Evolutionary conservation across 129 eudicot genomes (phyloP).

Genomic region (Saposhnikovia divaricata): DNA sequence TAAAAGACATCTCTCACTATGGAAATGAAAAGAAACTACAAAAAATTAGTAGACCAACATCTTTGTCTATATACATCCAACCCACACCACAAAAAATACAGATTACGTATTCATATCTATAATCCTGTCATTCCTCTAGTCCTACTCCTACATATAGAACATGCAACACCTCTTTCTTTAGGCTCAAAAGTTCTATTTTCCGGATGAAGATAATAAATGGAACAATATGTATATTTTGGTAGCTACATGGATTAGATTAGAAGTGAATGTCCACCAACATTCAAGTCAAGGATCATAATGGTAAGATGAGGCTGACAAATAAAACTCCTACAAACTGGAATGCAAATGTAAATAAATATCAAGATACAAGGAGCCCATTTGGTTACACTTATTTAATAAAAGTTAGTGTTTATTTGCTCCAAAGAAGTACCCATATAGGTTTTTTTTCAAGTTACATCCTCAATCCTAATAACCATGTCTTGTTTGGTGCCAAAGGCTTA

Average conservation of each 20-base stretch:
- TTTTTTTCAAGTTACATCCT: too few species aligned
- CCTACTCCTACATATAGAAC: neutral
- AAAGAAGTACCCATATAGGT: neutral
- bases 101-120: neutral
- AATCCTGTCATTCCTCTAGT: neutral
- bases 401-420: neutral
- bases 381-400: neutral
- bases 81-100: neutral
- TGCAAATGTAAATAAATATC: neutral
- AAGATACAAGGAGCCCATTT: neutral
- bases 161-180: neutral
- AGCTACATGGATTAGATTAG: neutral
- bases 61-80: neutral
- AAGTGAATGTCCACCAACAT: neutral
- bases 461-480: neutral
- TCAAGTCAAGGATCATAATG: neutral
- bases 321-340: neutral
- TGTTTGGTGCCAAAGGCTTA: neutral
- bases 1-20: too few species aligned
- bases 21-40: too few species aligned
- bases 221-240: too few species aligned
- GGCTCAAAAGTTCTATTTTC: neutral
- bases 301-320: neutral
- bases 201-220: neutral
- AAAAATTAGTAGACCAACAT: neutral